phyloP scores from a whole-genome alignment of 1,284 basidiomycete species.

The Cerrena zonata region DNA sequence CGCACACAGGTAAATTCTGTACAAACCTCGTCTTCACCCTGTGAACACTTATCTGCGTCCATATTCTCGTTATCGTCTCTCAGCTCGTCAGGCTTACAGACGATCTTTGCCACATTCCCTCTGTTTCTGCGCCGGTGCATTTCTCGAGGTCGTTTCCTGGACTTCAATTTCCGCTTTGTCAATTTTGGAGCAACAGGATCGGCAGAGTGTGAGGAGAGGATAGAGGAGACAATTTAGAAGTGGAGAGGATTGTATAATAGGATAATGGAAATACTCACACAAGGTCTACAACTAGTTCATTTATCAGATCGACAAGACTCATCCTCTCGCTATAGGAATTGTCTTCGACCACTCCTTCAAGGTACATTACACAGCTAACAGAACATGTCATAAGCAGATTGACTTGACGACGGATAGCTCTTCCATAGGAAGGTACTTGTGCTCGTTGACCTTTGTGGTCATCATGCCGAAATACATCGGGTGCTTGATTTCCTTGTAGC shows the following conservation, averaged over 20 bases:
- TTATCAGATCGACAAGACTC: no score
- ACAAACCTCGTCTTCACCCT: constrained; percentile 88
- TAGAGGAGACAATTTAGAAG: no score
- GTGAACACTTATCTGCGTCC: constrained; percentile 79
- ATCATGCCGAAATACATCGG: constrained; percentile 97
- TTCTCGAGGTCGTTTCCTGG: no score
- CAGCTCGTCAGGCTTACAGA: constrained; percentile 81
- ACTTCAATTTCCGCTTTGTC: no score
- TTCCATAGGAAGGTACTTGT: constrained; percentile 73
- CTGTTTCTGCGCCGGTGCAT: no score
- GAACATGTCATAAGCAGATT: constrained; percentile 81
- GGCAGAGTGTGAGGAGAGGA: no score
- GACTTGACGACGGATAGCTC: constrained; percentile 85
- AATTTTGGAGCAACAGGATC: no score
- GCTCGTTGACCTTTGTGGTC: constrained; percentile 58
- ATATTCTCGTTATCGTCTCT: constrained; percentile 77
- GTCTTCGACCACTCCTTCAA: constrained; percentile 86
- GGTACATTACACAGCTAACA: constrained; percentile 63
- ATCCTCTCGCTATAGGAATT: no score
- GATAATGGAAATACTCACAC: no score
- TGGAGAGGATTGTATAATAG: no score
- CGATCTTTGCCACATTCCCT: no score
- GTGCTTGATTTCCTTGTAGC: constrained; percentile 85
- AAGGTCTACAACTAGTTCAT: no score
- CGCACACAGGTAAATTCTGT: neutral